phyloP scores from a whole-genome alignment of 257 asterid species.

The Paraleonurus japonicus region DNA sequence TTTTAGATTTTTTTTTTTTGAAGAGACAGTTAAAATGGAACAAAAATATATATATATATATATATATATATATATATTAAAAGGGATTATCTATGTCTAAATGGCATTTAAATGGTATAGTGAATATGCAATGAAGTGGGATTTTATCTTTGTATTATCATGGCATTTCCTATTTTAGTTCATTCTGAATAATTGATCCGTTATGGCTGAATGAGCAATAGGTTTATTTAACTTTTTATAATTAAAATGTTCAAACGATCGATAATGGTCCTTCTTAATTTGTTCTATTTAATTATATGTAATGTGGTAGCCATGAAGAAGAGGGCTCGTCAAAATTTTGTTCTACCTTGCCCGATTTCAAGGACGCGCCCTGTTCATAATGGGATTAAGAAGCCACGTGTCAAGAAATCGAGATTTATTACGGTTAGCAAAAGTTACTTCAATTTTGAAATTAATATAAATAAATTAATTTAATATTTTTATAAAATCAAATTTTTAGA shows the following conservation, averaged over 20 bases:
- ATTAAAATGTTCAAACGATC: background rate
- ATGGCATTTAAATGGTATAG: background rate
- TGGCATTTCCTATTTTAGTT: background rate
- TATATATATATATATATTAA: too few relatives aligned
- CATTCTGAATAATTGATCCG: background rate
- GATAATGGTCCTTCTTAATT: background rate
- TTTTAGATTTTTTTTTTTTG: too few relatives aligned
- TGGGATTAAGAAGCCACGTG: background rate
- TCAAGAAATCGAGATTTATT: slow-evolving; percentile 37
- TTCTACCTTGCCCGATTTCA: slow-evolving; percentile 30
- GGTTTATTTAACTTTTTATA: background rate
- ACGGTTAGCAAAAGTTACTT: too few relatives aligned
- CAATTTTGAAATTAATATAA: too few relatives aligned
- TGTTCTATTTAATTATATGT: background rate
- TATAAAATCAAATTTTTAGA: too few relatives aligned
- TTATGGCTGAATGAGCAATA: background rate
- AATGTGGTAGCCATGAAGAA: slow-evolving; percentile 45
- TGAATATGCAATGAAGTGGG: background rate
- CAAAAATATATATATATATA: too few relatives aligned
- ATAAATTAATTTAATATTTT: too few relatives aligned
- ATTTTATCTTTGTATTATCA: background rate
- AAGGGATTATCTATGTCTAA: background rate
- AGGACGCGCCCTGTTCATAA: slow-evolving; percentile 22
- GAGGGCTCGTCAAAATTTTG: slow-evolving; percentile 33
- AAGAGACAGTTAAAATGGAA: too few relatives aligned